These are phyloP conservation scores for Aspergillus chevalieri DNA, from an alignment of 2,329 filamentous ascomycete genomes.

Conservation along the genomic window DNA sequence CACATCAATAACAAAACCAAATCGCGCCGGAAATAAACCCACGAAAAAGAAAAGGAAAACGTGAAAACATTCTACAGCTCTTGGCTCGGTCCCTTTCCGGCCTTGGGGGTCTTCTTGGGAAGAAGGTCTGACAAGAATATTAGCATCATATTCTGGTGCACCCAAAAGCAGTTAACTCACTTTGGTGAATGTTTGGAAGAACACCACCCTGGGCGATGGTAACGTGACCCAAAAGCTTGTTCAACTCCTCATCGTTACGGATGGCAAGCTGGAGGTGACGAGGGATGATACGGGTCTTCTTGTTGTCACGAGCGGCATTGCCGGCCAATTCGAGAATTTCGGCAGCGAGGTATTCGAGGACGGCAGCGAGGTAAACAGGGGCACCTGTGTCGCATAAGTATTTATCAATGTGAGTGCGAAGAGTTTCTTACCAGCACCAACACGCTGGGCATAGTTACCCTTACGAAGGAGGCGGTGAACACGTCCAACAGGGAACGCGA, in stretches of 20 bases:
- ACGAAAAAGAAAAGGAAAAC: slow-evolving; percentile 47
- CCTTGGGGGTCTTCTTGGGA: slow-evolving; percentile 98
- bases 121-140: slow-evolving; percentile 68
- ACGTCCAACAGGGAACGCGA: slow-evolving; percentile 98
- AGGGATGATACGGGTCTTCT: slow-evolving; percentile 99
- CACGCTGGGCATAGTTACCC: slow-evolving; percentile 99
- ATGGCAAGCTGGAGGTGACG: slow-evolving; percentile 99
- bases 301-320: slow-evolving; percentile 98
- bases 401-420: not conserved
- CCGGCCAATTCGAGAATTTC: slow-evolving; percentile 99
- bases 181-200: slow-evolving; percentile 94
- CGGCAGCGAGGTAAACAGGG: slow-evolving; percentile 92
- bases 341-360: slow-evolving; percentile 96
- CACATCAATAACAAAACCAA: slow-evolving; percentile 62
- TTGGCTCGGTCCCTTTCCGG: slow-evolving; percentile 85
- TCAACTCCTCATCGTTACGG: slow-evolving; percentile 98
- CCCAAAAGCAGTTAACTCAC: slow-evolving; percentile 50
- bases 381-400: slow-evolving; percentile 50
- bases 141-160: not conserved
- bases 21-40: slow-evolving; percentile 64
- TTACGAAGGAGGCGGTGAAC: slow-evolving; percentile 98
- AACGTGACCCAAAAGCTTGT: slow-evolving; percentile 94
- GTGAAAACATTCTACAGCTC: slow-evolving; percentile 66
- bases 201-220: slow-evolving; percentile 97
- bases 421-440: slow-evolving; percentile 70